phyloP scores from a whole-genome alignment of 2,329 filamentous ascomycete genomes.

The Trichoderma cornu-damae region DNA sequence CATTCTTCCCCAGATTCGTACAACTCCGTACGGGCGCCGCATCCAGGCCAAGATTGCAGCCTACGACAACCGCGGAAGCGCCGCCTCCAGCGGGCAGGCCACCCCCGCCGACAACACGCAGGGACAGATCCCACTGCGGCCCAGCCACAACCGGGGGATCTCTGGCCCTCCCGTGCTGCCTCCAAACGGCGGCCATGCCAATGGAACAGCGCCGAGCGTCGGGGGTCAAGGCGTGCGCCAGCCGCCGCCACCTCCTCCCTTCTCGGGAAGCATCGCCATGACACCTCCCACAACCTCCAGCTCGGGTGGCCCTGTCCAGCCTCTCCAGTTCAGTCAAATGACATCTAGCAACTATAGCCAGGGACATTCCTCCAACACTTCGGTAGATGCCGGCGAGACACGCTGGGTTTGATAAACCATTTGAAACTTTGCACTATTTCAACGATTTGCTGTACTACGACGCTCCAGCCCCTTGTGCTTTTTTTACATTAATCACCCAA shows the following conservation, averaged over 20 bases:
- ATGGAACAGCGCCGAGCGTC: constrained; percentile 23
- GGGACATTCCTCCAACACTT: constrained; percentile 24
- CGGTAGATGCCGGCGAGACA: constrained; percentile 31
- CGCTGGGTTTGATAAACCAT: constrained; percentile 38
- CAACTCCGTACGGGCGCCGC: constrained; percentile 89
- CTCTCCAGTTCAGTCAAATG: constrained; percentile 29
- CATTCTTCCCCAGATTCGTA: constrained; percentile 75
- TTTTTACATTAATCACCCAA: constrained; percentile 20
- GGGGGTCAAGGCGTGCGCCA: constrained; percentile 29
- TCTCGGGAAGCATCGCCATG: constrained; percentile 32
- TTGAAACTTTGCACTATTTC: constrained; percentile 24
- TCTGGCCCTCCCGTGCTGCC: constrained; percentile 37
- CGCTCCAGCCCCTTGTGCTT: constrained; percentile 23
- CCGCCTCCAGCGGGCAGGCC: constrained; percentile 44
- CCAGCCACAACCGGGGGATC: constrained; percentile 40
- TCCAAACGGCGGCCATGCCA: constrained; percentile 20
- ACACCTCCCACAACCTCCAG: constrained; percentile 28
- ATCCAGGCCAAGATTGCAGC: constrained; percentile 82
- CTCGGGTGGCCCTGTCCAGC: constrained; percentile 25
- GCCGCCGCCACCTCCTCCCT: constrained; percentile 30
- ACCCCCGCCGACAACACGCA: constrained; percentile 50
- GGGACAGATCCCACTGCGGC: constrained; percentile 50
- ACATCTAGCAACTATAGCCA: constrained; percentile 26
- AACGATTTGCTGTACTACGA: constrained; percentile 33
- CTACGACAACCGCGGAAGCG: constrained; percentile 46